Base-by-base conservation (phyloP, 116 monocot species). In the Phalaenopsis hybrid region DNA sequence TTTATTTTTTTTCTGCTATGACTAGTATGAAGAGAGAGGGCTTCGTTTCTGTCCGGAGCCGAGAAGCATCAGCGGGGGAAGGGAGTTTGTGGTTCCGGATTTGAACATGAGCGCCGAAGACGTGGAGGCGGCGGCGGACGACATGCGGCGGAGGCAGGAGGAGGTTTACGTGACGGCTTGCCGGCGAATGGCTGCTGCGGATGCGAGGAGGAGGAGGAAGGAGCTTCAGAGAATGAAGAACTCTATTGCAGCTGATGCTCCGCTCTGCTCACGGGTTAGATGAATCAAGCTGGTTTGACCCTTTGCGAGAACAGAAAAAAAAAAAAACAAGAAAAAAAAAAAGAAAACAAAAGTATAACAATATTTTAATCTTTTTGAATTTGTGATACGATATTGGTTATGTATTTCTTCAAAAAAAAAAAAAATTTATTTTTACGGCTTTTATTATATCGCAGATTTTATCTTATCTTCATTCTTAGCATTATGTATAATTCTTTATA, bases 51-150 rank as follows among this genome's bases (percentile, higher is more conserved):
- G 65, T 23, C 65, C 65, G 21, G 65, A 28, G 6, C 25, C 25
- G 65, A 65, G 10, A 25, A 25, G 23, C 21, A 65, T 23, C 65
- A 2, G 65, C 25, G 65, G 23, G 23, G 15, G 15, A 55, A 65
- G 65, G 65, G 65, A 65, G 65, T 65, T 23, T 25, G 65, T 23
- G 7, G 21, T 65, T 2, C 65, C 65, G 65, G 65, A 65, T 28
- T 65, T 65, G 25, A 65, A 65, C 65, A 65, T 65, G 65, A 65
- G 65, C 23, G 65, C 65, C 6, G 65, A 65, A 65, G 65, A 65
- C 15, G 13, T 55, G 15, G 55, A 12, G 4, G 17, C 55, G 4
- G 55, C 55, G 0, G 15, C 55, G 2, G 65, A n/a, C 28, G 67
- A 67, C 2, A 25, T 67, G 67, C 28, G 67, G 67, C 67, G 67